Percentiles rank a stretch among this genome's conserved stretches.
phyloP scores from a whole-genome alignment of 139 green algal genomes.

The Micromonas pusilla region DNA sequence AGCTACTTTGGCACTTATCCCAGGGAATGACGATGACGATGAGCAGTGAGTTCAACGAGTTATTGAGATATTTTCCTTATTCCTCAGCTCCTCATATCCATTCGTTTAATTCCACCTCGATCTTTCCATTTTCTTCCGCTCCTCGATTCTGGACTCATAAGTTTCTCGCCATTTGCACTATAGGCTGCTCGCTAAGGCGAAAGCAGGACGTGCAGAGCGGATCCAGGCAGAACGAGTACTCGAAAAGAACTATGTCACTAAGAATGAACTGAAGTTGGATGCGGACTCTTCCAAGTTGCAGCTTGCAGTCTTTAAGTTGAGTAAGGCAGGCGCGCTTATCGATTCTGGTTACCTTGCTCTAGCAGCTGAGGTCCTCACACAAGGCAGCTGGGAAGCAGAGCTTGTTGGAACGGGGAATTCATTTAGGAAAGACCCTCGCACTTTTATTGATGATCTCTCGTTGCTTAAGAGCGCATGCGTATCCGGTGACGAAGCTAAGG shows the following conservation, averaged over 20 bases:
- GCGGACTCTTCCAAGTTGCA: neutral
- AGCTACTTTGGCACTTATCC: neutral
- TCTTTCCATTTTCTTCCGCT: neutral
- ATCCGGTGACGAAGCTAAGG: neutral
- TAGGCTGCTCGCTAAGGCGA: neutral
- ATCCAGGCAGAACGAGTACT: neutral
- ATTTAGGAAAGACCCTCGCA: neutral
- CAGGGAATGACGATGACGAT: neutral
- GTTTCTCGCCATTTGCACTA: neutral
- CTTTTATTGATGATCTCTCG: neutral
- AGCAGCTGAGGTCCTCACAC: neutral
- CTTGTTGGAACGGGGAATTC: neutral
- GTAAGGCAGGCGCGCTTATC: neutral
- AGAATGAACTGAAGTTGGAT: neutral
- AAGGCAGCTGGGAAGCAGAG: neutral
- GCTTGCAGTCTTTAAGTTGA: neutral
- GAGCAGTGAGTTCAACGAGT: neutral
- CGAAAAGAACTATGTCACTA: neutral
- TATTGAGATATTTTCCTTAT: too few species aligned
- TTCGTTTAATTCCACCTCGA: neutral
- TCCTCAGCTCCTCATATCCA: neutral
- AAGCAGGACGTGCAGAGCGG: neutral
- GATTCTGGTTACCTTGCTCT: neutral
- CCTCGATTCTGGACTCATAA: neutral
- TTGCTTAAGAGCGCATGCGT: neutral